Evolutionary conservation across 306 rosid species (phyloP), one percentile per base, ranked within the genome.

Genomic region (Quillaja saponaria): DNA sequence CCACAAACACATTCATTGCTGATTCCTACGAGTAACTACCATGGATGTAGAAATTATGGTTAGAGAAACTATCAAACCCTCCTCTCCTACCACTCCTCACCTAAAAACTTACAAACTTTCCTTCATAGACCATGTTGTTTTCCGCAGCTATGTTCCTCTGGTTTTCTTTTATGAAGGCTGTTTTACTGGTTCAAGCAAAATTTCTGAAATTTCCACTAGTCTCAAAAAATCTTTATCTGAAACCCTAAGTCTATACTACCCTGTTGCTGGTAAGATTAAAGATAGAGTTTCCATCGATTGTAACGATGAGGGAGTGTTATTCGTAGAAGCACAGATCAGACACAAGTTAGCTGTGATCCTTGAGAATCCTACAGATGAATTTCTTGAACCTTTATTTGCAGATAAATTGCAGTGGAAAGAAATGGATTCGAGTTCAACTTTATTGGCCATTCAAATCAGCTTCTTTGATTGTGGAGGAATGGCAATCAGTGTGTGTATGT

Each of bases 51-150:
- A 81, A 42, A 47, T 63, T 8, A 25, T 82, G 21, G 37, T 64
- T 0, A 79, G 79, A 76, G 90, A 83, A 78, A 65, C 47, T 57
- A 76, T 89, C 25, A 83, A 67, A 50, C 95, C 96, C 5, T 73
- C 68, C 3, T 18, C 71, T 51, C 67, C 79, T 33, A 85, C 88
- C 46, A 80, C 85, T 14, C 56, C 73, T 44, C 66, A 78, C 8
- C 64, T 66, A 12, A 65, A 6, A 56, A 35, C 41, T 38, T 41
- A 63, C 16, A 57, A 55, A 1, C 81, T 86, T 16, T 80, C 78
- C 8, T 69, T 75, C 31, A 19, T 81, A 13, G 92, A 81, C 20
- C 67, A 67, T 20, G 4, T 72, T 10, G 6, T 61, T 53, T 40
- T 48, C 21, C 48, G 31, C 0, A 10, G 49, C 1, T 81, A 71